phyloP scores from a whole-genome alignment of 2,329 filamentous ascomycete genomes.

The Curvularia eragrostidis region DNA sequence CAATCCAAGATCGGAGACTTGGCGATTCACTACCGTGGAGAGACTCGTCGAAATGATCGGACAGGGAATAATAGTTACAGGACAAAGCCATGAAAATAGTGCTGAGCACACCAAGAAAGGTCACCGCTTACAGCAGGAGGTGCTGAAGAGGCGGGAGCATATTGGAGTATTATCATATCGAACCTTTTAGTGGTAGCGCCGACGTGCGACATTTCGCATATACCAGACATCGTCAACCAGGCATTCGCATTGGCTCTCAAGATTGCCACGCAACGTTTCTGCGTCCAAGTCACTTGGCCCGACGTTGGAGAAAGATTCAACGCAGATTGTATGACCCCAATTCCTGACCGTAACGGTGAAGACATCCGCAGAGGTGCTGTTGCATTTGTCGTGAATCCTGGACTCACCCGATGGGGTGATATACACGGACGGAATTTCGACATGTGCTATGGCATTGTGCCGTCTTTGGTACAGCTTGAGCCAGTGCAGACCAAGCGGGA shows the following conservation, averaged over 20 bases:
- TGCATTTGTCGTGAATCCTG: constrained; percentile 27
- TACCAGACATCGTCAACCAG: constrained; percentile 21
- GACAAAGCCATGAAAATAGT: neutral
- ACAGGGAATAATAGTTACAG: neutral
- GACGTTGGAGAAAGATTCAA: constrained; percentile 6
- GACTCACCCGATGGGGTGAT: constrained; percentile 37
- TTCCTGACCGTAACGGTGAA: constrained; percentile 19
- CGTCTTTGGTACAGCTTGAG: constrained; percentile 9
- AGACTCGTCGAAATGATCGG: neutral
- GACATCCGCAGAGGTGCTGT: constrained; percentile 17
- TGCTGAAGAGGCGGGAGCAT: neutral
- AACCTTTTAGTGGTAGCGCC: neutral
- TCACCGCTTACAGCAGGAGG: neutral
- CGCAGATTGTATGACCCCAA: neutral
- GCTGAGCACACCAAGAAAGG: neutral
- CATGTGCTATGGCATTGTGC: constrained; percentile 23
- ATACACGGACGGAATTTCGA: constrained; percentile 27
- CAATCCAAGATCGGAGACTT: neutral
- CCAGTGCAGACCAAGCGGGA: neutral
- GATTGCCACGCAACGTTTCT: constrained; percentile 25
- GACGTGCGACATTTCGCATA: neutral
- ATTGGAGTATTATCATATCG: neutral
- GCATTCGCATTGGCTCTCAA: constrained; percentile 23
- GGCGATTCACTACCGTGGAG: constrained; percentile 5
- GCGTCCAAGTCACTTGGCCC: constrained; percentile 31